These are phyloP conservation scores for Suillus lakei DNA, from an alignment of 768 basidiomycete genomes.

Conservation along the genomic window DNA sequence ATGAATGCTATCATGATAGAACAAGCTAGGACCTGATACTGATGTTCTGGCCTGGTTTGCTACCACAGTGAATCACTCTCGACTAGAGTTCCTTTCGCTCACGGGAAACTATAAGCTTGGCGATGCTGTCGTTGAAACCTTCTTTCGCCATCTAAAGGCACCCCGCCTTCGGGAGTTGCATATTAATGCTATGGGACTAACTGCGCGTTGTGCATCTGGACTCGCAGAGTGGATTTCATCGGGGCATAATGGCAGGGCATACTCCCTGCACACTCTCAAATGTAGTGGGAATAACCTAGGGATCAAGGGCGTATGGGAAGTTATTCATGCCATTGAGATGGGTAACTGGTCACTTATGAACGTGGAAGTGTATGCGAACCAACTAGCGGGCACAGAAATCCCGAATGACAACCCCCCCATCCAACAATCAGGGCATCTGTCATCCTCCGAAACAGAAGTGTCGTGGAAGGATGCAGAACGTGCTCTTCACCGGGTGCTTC, in stretches of 20 bases:
- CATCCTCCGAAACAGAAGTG: constrained; percentile 21
- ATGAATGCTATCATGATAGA: constrained; percentile 41
- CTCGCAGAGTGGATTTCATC: constrained; percentile 54
- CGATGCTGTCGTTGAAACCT: constrained; percentile 52
- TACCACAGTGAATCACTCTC: constrained; percentile 57
- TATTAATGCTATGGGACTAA: constrained; percentile 53
- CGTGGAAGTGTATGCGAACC: constrained; percentile 56
- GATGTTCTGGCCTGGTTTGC: constrained; percentile 45
- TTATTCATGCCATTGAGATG: constrained; percentile 51
- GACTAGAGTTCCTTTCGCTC: constrained; percentile 53
- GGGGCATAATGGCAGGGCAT: constrained; percentile 26
- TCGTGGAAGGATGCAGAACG: constrained; percentile 41
- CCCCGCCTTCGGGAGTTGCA: constrained; percentile 56
- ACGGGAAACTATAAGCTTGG: constrained; percentile 52
- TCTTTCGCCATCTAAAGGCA: constrained; percentile 54
- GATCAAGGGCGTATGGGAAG: constrained; percentile 46
- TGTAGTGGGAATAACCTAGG: constrained; percentile 65
- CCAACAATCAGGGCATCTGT: constrained; percentile 21
- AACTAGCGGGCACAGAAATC: constrained; percentile 24
- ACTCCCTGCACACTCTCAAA: constrained; percentile 52
- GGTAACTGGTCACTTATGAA: constrained; percentile 54
- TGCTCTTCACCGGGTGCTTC: constrained; percentile 41
- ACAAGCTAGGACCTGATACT: constrained; percentile 44
- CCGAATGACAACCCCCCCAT: constrained; percentile 13
- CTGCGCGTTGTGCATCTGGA: constrained; percentile 44